A percentile compares a stretch with the other conserved stretches of the same genome.
Evolutionary conservation across 2,329 filamentous ascomycete species (phyloP).

Genomic region (Hymenoscyphus linearis): DNA sequence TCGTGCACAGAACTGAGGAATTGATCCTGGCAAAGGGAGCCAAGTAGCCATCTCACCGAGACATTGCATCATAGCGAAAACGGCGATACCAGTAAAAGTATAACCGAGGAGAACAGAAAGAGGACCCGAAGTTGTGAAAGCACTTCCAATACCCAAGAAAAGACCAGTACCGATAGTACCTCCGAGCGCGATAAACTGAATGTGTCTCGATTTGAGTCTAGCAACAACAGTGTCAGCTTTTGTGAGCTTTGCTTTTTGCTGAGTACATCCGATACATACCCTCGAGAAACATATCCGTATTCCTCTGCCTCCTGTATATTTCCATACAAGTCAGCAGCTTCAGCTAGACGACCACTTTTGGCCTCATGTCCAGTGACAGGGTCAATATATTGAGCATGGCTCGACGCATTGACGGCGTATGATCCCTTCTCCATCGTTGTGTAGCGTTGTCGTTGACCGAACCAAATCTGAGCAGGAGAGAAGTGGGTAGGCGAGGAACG

Average conservation of each 20-base stretch:
- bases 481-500: neutral
- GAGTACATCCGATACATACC: slow-evolving; percentile 30
- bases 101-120: slow-evolving; percentile 49
- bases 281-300: slow-evolving; percentile 46
- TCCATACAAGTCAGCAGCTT: slow-evolving; percentile 49
- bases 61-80: slow-evolving; percentile 46
- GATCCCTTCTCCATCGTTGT: slow-evolving; percentile 26
- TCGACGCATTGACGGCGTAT: slow-evolving; percentile 20
- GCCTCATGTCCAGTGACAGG: slow-evolving; percentile 21
- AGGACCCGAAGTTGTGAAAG: slow-evolving; percentile 49
- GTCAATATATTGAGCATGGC: slow-evolving; percentile 20
- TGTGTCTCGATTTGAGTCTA: slow-evolving; percentile 42
- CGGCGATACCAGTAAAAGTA: slow-evolving; percentile 44
- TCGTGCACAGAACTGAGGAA: slow-evolving; percentile 41
- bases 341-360: slow-evolving; percentile 34
- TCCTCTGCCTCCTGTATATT: slow-evolving; percentile 45
- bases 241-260: neutral
- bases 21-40: slow-evolving; percentile 47
- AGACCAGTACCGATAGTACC: slow-evolving; percentile 52
- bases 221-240: neutral
- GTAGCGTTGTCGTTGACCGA: slow-evolving; percentile 6
- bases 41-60: slow-evolving; percentile 48
- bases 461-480: slow-evolving; percentile 8
- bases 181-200: slow-evolving; percentile 55
- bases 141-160: slow-evolving; percentile 49